These are phyloP conservation scores for Kwoniella sp. DNA, from an alignment of 768 basidiomycete genomes.

Conservation along the genomic window DNA sequence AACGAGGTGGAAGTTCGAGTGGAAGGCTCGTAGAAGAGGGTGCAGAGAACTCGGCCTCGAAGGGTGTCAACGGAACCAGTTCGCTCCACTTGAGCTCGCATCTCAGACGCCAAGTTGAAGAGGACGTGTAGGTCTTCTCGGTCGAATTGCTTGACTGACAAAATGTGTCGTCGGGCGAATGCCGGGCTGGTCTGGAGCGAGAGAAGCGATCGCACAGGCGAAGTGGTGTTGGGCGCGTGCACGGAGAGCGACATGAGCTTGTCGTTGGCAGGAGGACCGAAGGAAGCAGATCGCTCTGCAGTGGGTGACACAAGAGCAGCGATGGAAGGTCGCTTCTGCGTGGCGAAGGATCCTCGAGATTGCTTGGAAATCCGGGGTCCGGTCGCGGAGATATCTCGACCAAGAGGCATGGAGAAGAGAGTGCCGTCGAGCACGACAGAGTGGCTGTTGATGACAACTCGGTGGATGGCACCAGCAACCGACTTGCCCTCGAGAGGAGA, in stretches of 20 bases:
- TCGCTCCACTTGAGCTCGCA: conserved; percentile 93
- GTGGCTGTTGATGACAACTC: conserved; percentile 85
- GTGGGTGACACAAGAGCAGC: conserved; percentile 36
- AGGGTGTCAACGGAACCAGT: conserved; percentile 84
- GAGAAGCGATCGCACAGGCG: conserved; percentile 57
- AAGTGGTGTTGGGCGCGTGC: conserved; percentile 54
- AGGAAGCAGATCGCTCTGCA: conserved; percentile 16
- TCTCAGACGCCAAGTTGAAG: conserved; percentile 92
- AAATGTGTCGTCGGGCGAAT: conserved; percentile 90
- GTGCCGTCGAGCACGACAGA: conserved; percentile 86
- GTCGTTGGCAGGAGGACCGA: conserved; percentile 23
- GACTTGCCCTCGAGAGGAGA: conserved; percentile 73
- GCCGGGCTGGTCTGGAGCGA: conserved; percentile 71
- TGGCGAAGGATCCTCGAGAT: conserved; percentile 55
- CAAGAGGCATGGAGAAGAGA: conserved; percentile 61
- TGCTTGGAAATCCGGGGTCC: conserved; percentile 46
- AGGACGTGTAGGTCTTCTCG: conserved; percentile 88
- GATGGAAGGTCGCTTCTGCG: conserved; percentile 39
- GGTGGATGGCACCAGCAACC: conserved; percentile 77
- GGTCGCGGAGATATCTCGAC: conserved; percentile 57
- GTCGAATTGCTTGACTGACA: conserved; percentile 90
- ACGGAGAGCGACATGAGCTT: conserved; percentile 48
- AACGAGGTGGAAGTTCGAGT: conserved; percentile 95
- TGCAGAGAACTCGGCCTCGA: conserved; percentile 86
- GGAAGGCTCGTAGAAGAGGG: conserved; percentile 93